Base-by-base conservation (phyloP, 2,329 filamentous ascomycete species). In the Cercospora sesami region DNA sequence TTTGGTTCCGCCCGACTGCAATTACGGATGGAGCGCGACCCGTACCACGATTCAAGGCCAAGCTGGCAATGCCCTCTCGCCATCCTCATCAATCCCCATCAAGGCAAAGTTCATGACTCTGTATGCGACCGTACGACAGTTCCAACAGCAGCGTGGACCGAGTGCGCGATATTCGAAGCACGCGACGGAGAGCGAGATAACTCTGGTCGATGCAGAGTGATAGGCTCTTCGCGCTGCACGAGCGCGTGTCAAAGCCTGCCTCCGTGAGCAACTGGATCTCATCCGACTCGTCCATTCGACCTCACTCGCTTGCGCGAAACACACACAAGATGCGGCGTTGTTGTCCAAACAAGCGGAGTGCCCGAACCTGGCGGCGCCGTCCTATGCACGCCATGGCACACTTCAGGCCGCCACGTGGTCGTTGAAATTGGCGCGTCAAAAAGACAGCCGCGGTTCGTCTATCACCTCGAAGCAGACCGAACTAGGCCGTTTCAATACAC, bases 381-480 rank as follows among this genome's bases (percentile, higher is more conserved):
- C 45, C n/a, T 48, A 10, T 48, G 45, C 45, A 21, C 45, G 45
- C 53, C 53, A n/a, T 28, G 23, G 53, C 53, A 57, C 53, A 28
- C 14, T 16, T 31, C 28, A 30, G 21, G 23, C 23, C 30, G 55
- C 45, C 63, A 60, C 63, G 63, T 65, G 63, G 63, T 45, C 33
- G 33, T 60, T 18, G 21, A 51, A 31, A 7, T 48, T 33, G 63
- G 59, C 53, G 53, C 62, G 48, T 57, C 48, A 23, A 45, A 30
- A 30, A 42, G 48, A 59, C 12, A 60, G 51, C 48, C 53, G 53
- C 63, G 53, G 63, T 33, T 65, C 36, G 21, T 59, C 33, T 26
- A 7, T 53, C 42, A 26, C 48, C 63, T 53, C 55, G 33, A 51
- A 60, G 26, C 26, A 30, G 63, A 12, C 14, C 14, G 14, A 26